Evolutionary conservation across 768 basidiomycete species (phyloP).

Genomic region (Grammothele lineata): DNA sequence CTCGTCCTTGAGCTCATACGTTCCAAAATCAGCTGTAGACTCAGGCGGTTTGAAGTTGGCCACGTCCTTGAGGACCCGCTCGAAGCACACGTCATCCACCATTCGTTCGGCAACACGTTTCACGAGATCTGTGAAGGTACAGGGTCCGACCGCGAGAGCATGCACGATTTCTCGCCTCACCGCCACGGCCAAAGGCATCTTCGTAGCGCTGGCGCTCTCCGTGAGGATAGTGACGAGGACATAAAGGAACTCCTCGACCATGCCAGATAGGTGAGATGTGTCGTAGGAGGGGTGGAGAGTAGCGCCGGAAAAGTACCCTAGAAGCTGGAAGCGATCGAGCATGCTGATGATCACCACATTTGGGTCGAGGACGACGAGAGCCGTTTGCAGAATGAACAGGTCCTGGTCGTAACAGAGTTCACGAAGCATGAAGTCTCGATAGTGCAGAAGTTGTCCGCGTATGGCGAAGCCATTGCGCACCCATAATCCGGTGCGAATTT

Average conservation of each 20-base stretch:
- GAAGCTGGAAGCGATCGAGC: conserved; percentile 84
- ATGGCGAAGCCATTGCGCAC: conserved; percentile 96
- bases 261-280: conserved; percentile 63
- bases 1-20: conserved; percentile 86
- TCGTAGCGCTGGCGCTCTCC: conserved; percentile 72
- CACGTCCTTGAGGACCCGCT: conserved; percentile 71
- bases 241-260: conserved; percentile 91
- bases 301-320: conserved; percentile 72
- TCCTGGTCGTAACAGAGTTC: conserved; percentile 98
- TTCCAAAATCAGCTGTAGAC: conserved; percentile 68
- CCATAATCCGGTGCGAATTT: conserved; percentile 94
- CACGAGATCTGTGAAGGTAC: conserved; percentile 85
- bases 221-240: conserved; percentile 83
- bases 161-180: conserved; percentile 88
- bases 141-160: conserved; percentile 81
- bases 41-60: conserved; percentile 83
- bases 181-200: conserved; percentile 56
- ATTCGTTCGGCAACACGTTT: conserved; percentile 89
- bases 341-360: conserved; percentile 78
- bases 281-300: conserved; percentile 62
- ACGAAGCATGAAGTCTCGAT: conserved; percentile 92
- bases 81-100: conserved; percentile 80
- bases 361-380: conserved; percentile 75
- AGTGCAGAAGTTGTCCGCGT: conserved; percentile 91
- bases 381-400: conserved; percentile 83